Evolutionary conservation across 106 monocot genomes (phyloP), one percentile per base, ranked within the genome.

Genomic region (Cymbidium sinense): DNA sequence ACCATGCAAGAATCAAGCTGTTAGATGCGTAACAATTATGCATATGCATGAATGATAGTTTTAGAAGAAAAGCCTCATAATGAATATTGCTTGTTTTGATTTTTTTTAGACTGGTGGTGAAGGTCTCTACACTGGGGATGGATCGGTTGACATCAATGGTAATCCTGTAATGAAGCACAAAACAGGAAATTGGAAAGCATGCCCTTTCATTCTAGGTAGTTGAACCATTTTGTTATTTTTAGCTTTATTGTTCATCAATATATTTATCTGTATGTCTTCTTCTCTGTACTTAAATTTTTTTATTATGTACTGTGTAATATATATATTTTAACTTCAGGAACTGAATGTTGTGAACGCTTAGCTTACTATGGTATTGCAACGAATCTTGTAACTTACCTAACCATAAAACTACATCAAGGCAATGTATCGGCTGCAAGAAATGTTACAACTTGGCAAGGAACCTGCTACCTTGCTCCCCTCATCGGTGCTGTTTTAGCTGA

Each of bases 401-500:
- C 91, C 11, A 86, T 58, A 71, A 86, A 81, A 27, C 83, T 96
- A 50, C 91, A 94, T 61, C 80, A 93, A 85, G 89, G 89, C 79
- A 96, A 96, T 81, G 88, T 81, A 4, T 41, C 65, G 28, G 93
- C 96, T 70, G 96, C 96, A 47, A 94, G 93, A 87, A 94, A 86
- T 81, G 86, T 94, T 67, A 87, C 94, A 9, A 91, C 89, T 74
- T 96, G 96, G 96, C 74, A 84, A 81, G 96, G 96, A 50, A 96
- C 96, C 19, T 96, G 96, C 81, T 94, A 91, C 55, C 70, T 96
- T 27, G 81, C 91, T 0, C 91, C 96, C 9, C 80, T 96, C 28
- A 85, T 96, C 77, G 96, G 96, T 65, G 96, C 96, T 73, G 80
- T 91, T 34, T 79, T 96, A 73, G 96, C 96, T 43, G 96, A 96